Conservation (phyloP, 306 rosid genomes). For the Dalbergia oliveri region DNA sequence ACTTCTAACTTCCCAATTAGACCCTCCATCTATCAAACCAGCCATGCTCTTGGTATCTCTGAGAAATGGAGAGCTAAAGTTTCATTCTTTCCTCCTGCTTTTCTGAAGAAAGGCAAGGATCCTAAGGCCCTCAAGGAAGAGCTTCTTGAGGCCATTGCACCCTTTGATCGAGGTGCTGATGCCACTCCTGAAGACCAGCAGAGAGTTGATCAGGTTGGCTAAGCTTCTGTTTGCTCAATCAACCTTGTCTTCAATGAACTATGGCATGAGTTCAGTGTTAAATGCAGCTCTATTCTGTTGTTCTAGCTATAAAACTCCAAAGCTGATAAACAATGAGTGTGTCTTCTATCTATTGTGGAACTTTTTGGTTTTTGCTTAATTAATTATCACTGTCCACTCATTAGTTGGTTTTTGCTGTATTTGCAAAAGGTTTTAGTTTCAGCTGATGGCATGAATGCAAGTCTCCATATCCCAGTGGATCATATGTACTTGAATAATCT, state of each 20-base stretch:
- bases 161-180: slow-evolving; percentile 90
- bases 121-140: slow-evolving; percentile 69
- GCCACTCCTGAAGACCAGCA: slow-evolving; percentile 81
- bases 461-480: not conserved
- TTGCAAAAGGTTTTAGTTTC: too few relatives aligned
- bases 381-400: too few relatives aligned
- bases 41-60: slow-evolving; percentile 36
- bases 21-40: slow-evolving; percentile 43
- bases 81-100: slow-evolving; percentile 79
- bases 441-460: too few relatives aligned
- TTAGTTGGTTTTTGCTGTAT: not conserved
- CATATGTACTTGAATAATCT: not conserved
- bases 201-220: slow-evolving; percentile 69
- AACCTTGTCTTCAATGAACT: not conserved
- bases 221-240: not conserved
- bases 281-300: not conserved
- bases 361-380: not conserved
- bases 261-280: not conserved
- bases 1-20: slow-evolving; percentile 50
- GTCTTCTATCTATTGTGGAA: not conserved
- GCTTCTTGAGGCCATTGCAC: slow-evolving; percentile 76
- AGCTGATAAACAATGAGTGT: not conserved
- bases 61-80: slow-evolving; percentile 72
- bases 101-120: slow-evolving; percentile 69
- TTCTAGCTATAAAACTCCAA: not conserved